Evolutionary conservation across 2,329 filamentous ascomycete genomes (phyloP).

Genomic region (Scedosporium boydii): DNA sequence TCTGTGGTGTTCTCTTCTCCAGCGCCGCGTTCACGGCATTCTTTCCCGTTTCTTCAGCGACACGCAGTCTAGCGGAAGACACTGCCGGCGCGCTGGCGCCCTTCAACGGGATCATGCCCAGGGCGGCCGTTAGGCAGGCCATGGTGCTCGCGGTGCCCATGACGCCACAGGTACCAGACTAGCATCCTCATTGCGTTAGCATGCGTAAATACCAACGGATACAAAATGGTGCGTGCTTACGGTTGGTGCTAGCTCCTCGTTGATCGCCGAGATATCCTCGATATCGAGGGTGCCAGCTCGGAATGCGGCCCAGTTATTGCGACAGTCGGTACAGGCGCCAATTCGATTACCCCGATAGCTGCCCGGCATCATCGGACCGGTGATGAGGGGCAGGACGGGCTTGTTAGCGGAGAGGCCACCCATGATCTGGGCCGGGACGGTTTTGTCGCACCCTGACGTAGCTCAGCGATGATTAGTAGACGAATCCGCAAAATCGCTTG

Average conservation of each 20-base stretch:
- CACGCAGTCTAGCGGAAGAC: conserved; percentile 68
- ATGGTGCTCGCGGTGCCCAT: background rate
- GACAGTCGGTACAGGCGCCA: conserved; percentile 66
- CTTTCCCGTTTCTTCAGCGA: conserved; percentile 64
- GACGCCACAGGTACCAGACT: conserved; percentile 20
- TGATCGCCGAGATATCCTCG: conserved; percentile 61
- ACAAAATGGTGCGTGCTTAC: too few species aligned
- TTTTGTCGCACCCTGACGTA: conserved; percentile 77
- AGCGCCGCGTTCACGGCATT: conserved; percentile 60
- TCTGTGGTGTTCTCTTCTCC: conserved; percentile 57
- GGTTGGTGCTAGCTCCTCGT: conserved; percentile 66
- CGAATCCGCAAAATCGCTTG: too few species aligned
- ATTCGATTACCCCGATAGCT: conserved; percentile 54
- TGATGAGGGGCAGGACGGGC: conserved; percentile 58
- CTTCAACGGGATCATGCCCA: conserved; percentile 66
- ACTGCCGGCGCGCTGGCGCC: conserved; percentile 72
- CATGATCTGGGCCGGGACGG: conserved; percentile 65
- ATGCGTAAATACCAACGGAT: too few species aligned
- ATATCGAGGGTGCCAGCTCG: conserved; percentile 59
- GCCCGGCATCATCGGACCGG: conserved; percentile 68
- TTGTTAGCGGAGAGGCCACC: conserved; percentile 67
- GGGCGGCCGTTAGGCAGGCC: conserved; percentile 62
- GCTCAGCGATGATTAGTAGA: too few species aligned
- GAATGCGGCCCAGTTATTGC: conserved; percentile 64
- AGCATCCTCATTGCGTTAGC: too few species aligned